Conservation (phyloP, 306 rosid species). For the Alnus rubra region DNA sequence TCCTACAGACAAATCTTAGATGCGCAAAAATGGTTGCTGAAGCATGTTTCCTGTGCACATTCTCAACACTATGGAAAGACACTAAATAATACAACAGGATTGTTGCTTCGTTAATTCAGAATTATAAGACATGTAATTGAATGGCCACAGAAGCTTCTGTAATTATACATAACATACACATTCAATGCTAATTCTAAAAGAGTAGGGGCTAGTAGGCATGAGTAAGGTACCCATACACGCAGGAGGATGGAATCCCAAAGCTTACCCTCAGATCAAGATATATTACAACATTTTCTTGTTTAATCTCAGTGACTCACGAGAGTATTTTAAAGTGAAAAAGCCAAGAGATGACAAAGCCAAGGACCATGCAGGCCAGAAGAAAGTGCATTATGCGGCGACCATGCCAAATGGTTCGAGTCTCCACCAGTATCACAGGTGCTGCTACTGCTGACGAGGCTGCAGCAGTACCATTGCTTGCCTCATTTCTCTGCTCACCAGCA, state of each 20-base stretch:
- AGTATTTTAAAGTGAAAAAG: slow-evolving; percentile 53
- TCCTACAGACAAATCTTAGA: neutral
- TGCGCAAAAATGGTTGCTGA: neutral
- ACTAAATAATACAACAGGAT: neutral
- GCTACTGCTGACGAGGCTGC: slow-evolving; percentile 27
- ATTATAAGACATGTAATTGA: neutral
- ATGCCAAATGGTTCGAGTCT: slow-evolving; percentile 42
- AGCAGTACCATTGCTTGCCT: slow-evolving; percentile 47
- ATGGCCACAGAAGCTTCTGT: slow-evolving; percentile 5
- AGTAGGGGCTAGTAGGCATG: neutral
- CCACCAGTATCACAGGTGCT: slow-evolving; percentile 35
- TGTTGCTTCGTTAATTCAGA: neutral
- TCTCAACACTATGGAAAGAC: neutral
- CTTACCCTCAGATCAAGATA: neutral
- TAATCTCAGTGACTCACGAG: neutral
- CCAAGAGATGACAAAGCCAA: slow-evolving; percentile 56
- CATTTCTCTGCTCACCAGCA: slow-evolving; percentile 65
- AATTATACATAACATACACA: slow-evolving; percentile 11
- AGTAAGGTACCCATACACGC: neutral
- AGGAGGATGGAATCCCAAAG: neutral
- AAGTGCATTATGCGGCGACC: slow-evolving; percentile 52
- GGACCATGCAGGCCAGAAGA: slow-evolving; percentile 50
- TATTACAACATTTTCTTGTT: neutral
- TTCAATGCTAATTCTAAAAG: slow-evolving; percentile 1
- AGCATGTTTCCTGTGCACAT: neutral